Evolutionary conservation across 495 filamentous ascomycete genomes (phyloP).

Genomic region (Letharia columbiana): DNA sequence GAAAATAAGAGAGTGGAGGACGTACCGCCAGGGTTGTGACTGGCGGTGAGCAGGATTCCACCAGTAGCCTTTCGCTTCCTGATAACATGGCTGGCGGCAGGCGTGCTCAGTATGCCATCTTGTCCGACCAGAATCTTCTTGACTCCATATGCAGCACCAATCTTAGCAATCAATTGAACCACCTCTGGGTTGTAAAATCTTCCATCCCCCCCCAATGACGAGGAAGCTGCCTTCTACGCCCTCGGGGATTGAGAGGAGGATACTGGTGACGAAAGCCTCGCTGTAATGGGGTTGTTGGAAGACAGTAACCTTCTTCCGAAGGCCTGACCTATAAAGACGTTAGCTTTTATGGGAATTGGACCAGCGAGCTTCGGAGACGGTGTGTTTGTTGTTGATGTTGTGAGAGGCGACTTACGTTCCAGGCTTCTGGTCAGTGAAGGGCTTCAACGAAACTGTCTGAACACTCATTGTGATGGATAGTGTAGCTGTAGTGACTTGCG

Average conservation of each 20-base stretch:
- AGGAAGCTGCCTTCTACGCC: constrained; percentile 79
- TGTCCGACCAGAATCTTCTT: constrained; percentile 97
- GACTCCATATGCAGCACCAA: constrained; percentile 91
- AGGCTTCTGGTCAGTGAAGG: constrained; percentile 93
- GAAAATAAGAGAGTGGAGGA: constrained; percentile 15
- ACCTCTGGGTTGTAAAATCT: constrained; percentile 96
- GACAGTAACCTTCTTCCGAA: constrained; percentile 96
- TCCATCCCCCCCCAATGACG: constrained; percentile 96
- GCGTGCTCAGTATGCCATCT: constrained; percentile 91
- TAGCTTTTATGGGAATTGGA: constrained; percentile 11
- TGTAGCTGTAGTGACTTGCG: neutral
- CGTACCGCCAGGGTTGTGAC: constrained; percentile 95
- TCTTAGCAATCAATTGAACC: constrained; percentile 94
- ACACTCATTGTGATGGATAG: constrained; percentile 51
- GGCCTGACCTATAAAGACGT: constrained; percentile 62
- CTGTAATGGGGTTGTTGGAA: constrained; percentile 94
- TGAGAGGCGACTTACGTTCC: constrained; percentile 72
- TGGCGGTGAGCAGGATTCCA: constrained; percentile 92
- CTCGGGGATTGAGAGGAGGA: constrained; percentile 92
- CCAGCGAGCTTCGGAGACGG: constrained; percentile 27
- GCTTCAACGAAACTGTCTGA: constrained; percentile 64
- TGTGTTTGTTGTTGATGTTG: constrained; percentile 11
- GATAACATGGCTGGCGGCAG: constrained; percentile 91
- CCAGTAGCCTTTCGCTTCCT: constrained; percentile 88
- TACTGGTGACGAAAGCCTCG: constrained; percentile 88